A percentile compares a stretch with the other conserved stretches of the same genome.
These are phyloP conservation scores for Auricularia sp. DNA, from an alignment of 768 basidiomycete species.

Conservation along the genomic window DNA sequence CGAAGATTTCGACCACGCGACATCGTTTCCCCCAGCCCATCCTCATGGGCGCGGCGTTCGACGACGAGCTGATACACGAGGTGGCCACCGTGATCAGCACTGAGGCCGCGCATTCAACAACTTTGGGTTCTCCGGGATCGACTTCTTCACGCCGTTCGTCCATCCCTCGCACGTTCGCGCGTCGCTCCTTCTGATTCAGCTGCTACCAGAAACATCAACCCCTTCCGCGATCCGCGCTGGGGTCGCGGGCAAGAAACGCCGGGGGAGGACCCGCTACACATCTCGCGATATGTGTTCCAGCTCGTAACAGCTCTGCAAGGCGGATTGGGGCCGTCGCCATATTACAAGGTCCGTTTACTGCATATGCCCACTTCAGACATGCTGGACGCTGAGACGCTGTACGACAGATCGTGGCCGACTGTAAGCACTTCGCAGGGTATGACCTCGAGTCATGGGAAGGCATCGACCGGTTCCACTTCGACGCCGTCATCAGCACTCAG, in stretches of 20 bases:
- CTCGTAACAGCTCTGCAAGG: slow-evolving; percentile 48
- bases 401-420: slow-evolving; percentile 31
- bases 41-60: slow-evolving; percentile 44
- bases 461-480: slow-evolving; percentile 37
- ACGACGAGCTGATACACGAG: slow-evolving; percentile 40
- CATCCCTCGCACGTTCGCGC: too few species aligned
- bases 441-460: slow-evolving; percentile 50
- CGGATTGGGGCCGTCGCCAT: slow-evolving; percentile 41
- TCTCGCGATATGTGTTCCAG: slow-evolving; percentile 43
- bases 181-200: too few species aligned
- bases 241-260: slow-evolving; percentile 54
- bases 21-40: slow-evolving; percentile 54
- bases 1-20: slow-evolving; percentile 42
- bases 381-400: not conserved
- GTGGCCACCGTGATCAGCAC: slow-evolving; percentile 44
- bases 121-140: slow-evolving; percentile 31
- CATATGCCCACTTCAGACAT: not conserved
- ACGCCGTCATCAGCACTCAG: slow-evolving; percentile 44
- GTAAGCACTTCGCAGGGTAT: slow-evolving; percentile 54
- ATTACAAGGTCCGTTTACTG: slow-evolving; percentile 31
- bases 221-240: slow-evolving; percentile 57
- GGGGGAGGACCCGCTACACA: slow-evolving; percentile 49
- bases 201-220: slow-evolving; percentile 25
- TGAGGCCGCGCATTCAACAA: slow-evolving; percentile 54
- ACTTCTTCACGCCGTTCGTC: slow-evolving; percentile 40